Evolutionary conservation across 2,329 filamentous ascomycete genomes (phyloP).

Genomic region (Dactylellina leptospora): DNA sequence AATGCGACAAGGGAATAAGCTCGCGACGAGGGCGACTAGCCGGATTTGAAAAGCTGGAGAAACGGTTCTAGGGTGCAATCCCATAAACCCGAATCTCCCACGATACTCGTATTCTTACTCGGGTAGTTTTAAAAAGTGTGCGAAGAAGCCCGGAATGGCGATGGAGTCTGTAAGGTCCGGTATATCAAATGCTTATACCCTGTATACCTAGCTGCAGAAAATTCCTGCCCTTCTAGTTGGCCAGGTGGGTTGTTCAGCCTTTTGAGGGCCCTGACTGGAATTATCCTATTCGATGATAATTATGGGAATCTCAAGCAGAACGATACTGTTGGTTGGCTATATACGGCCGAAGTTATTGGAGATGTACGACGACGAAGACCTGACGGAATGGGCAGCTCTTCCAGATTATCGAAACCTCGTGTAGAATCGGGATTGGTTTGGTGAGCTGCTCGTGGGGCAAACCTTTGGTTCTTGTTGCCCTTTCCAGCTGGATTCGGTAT

Average conservation of each 20-base stretch:
- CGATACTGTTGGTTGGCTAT: conserved; percentile 49
- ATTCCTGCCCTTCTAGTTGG: conserved; percentile 47
- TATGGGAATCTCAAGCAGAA: conserved; percentile 39
- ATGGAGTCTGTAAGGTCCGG: conserved; percentile 21
- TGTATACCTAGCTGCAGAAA: conserved; percentile 38
- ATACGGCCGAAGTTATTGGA: conserved; percentile 32
- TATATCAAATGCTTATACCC: conserved; percentile 33
- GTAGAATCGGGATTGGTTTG: conserved; percentile 51
- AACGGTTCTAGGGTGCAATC: conserved; percentile 19
- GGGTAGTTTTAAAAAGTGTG: conserved; percentile 13
- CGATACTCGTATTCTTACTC: conserved; percentile 21
- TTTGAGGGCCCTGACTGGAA: conserved; percentile 44
- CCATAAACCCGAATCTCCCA: conserved; percentile 16
- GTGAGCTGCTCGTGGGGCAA: conserved; percentile 45
- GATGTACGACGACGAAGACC: conserved; percentile 38
- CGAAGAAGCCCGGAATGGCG: conserved; percentile 35
- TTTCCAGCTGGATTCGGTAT: conserved; percentile 27
- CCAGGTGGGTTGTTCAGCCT: conserved; percentile 31
- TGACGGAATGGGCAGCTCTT: conserved; percentile 40
- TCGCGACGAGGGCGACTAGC: conserved; percentile 27
- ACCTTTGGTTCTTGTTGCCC: conserved; percentile 23
- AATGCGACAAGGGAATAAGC: conserved; percentile 28
- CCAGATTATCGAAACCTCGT: conserved; percentile 34
- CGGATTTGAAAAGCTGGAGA: conserved; percentile 42
- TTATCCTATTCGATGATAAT: conserved; percentile 53